Conservation (phyloP, 495 filamentous ascomycete genomes). For the Podospora comata region DNA sequence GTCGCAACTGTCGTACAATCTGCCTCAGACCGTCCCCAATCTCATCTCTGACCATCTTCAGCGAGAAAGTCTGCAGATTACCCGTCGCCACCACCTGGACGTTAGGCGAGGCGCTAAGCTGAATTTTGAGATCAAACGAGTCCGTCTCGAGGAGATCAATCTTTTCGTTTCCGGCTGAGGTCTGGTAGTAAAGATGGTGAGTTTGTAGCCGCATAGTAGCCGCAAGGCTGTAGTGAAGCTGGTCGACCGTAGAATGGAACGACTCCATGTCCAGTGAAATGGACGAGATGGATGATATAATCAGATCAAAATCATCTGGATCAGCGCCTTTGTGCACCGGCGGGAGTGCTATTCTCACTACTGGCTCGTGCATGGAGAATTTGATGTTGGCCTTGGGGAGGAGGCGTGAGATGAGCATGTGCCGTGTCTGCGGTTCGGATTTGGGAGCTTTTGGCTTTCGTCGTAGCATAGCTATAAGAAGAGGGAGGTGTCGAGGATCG, state of each 20-base stretch:
- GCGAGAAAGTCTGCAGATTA: constrained; percentile 77
- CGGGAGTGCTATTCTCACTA: constrained; percentile 82
- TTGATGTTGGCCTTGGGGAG: constrained; percentile 94
- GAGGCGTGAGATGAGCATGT: constrained; percentile 80
- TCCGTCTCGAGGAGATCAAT: constrained; percentile 86
- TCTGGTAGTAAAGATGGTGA: constrained; percentile 95
- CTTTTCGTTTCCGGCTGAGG: constrained; percentile 63
- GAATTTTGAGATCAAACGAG: constrained; percentile 76
- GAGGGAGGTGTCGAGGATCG: constrained; percentile 88
- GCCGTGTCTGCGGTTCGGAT: constrained; percentile 43
- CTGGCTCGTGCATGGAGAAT: constrained; percentile 93
- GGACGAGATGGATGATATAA: constrained; percentile 91
- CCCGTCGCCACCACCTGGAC: constrained; percentile 77
- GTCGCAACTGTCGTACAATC: constrained; percentile 75
- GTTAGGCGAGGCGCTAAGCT: constrained; percentile 80
- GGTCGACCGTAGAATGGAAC: constrained; percentile 81
- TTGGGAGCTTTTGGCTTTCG: constrained; percentile 52
- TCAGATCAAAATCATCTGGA: constrained; percentile 80
- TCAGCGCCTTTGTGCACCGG: constrained; percentile 59
- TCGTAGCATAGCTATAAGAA: constrained; percentile 72
- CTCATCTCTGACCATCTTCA: constrained; percentile 86
- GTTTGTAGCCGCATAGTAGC: constrained; percentile 79
- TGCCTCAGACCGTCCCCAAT: constrained; percentile 89
- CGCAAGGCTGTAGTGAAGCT: constrained; percentile 79
- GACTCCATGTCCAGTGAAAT: constrained; percentile 91